These are phyloP conservation scores for Saturnispora dispora DNA, from an alignment of 805 yeast genomes.

Conservation along the genomic window DNA sequence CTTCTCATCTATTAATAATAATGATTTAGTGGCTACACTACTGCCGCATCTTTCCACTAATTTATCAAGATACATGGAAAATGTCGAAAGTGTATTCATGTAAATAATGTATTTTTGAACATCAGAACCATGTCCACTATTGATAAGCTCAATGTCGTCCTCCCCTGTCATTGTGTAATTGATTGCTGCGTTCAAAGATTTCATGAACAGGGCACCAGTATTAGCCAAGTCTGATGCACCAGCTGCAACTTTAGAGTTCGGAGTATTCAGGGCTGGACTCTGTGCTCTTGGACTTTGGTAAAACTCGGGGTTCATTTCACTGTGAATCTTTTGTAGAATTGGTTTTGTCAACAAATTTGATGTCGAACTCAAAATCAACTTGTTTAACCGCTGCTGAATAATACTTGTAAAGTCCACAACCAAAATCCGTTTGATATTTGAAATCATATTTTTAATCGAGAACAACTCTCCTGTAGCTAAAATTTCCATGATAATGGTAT, in stretches of 20 bases:
- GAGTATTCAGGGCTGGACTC: conserved; percentile 5
- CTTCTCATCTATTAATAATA: conserved; percentile 27
- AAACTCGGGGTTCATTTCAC: conserved; percentile 2
- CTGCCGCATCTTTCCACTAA: conserved; percentile 36
- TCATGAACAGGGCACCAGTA: conserved; percentile 29
- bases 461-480: conserved; percentile 62
- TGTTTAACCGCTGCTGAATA: conserved; percentile 37
- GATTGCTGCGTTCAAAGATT: conserved; percentile 31
- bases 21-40: conserved; percentile 20
- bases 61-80: conserved; percentile 47
- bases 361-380: conserved; percentile 32
- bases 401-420: conserved; percentile 58
- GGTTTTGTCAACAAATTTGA: conserved; percentile 19
- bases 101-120: conserved; percentile 55
- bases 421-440: conserved; percentile 48
- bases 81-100: conserved; percentile 63
- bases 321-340: conserved; percentile 15
- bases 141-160: conserved; percentile 17
- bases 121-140: conserved; percentile 23
- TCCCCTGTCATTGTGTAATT: conserved; percentile 31
- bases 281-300: conserved; percentile 6
- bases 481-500: conserved; percentile 54
- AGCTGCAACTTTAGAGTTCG: conserved; percentile 20
- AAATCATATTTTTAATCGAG: conserved; percentile 45
- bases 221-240: conserved; percentile 24